phyloP scores from a whole-genome alignment of 768 basidiomycete genomes.

The Mycena galopus region DNA sequence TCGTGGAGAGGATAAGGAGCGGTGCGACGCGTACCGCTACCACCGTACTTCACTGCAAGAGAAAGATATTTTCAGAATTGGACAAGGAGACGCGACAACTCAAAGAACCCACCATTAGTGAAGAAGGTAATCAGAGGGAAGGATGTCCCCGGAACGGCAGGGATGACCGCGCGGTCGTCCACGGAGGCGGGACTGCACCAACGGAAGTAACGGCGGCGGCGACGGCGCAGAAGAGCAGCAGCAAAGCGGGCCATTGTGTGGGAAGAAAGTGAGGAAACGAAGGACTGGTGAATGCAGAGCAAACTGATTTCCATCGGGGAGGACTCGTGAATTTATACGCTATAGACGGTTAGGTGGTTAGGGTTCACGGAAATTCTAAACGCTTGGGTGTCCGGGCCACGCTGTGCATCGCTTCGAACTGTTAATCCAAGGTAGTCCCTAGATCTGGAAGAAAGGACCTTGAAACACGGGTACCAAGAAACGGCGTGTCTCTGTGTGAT shows the following conservation, averaged over 20 bases:
- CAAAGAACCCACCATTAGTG: neutral
- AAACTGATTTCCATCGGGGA: neutral
- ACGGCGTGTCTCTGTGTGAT: too few species aligned
- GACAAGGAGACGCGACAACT: neutral
- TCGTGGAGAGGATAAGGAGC: neutral
- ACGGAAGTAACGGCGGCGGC: conserved; percentile 1
- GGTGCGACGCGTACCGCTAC: neutral
- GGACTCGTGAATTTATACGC: neutral
- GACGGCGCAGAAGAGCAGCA: neutral
- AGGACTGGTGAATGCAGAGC: neutral
- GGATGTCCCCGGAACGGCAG: neutral
- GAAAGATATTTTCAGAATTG: neutral
- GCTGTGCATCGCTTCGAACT: too few species aligned
- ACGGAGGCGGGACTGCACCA: neutral
- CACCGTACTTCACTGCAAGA: neutral
- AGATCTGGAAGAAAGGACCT: too few species aligned
- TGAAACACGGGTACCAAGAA: too few species aligned
- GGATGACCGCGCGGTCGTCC: neutral
- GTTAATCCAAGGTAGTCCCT: too few species aligned
- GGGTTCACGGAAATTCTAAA: too few species aligned
- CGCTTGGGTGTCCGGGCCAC: too few species aligned
- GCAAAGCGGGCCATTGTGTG: conserved; percentile 2
- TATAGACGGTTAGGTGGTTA: neutral
- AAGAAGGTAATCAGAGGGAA: neutral
- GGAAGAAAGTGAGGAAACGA: neutral